phyloP scores from a whole-genome alignment of 1,139 yeast species.

The Lodderomyces margitis region DNA sequence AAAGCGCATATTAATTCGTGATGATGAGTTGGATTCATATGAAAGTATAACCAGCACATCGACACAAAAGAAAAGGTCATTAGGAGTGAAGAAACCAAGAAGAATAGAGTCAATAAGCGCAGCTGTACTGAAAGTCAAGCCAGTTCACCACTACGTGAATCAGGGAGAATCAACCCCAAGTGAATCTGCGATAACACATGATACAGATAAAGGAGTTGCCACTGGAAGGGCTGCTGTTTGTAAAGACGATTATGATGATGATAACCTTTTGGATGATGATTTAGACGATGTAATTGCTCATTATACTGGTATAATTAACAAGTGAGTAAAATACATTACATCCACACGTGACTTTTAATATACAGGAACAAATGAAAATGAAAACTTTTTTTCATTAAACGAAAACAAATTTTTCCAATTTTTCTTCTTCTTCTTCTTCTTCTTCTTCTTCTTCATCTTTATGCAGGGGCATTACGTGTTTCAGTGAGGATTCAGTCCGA shows the following conservation, averaged over 20 bases:
- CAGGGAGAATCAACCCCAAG: not conserved
- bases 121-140: not conserved
- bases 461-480: slow-evolving; percentile 99
- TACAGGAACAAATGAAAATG: not conserved
- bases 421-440: slow-evolving; percentile 6
- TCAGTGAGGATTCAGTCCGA: slow-evolving; percentile 99
- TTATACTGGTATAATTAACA: slow-evolving; percentile 1
- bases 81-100: slow-evolving; percentile 19
- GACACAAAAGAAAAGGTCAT: slow-evolving; percentile 12
- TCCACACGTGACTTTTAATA: no score
- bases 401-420: slow-evolving; percentile 3
- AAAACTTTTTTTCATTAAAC: not conserved
- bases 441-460: slow-evolving; percentile 66
- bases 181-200: not conserved
- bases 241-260: slow-evolving; percentile 12
- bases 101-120: slow-evolving; percentile 2
- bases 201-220: not conserved
- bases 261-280: slow-evolving; percentile 28
- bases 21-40: not conserved
- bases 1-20: slow-evolving; percentile 3
- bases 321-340: not conserved
- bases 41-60: not conserved
- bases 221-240: not conserved
- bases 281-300: slow-evolving; percentile 25
- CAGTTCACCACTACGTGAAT: not conserved